These are phyloP conservation scores for Leccinum rimulosum DNA, from an alignment of 768 basidiomycete species.

Conservation along the genomic window DNA sequence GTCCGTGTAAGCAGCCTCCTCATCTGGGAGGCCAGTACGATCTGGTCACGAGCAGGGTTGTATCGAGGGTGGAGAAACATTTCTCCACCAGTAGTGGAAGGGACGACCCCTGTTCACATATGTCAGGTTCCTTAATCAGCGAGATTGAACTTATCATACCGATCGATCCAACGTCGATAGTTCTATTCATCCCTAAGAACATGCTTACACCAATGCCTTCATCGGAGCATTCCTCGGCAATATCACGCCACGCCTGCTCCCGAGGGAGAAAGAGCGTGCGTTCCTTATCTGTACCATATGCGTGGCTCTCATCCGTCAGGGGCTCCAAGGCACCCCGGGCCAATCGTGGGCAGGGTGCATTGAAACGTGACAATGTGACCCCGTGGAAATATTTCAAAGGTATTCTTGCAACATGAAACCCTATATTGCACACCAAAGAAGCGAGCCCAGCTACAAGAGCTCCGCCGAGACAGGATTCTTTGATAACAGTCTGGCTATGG, in stretches of 20 bases:
- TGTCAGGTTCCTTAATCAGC: constrained; percentile 7
- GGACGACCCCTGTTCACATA: constrained; percentile 49
- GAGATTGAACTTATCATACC: constrained; percentile 41
- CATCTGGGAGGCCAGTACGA: constrained; percentile 72
- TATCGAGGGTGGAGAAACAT: constrained; percentile 93
- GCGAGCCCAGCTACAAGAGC: constrained; percentile 70
- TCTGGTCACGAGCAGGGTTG: constrained; percentile 61
- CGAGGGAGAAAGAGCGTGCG: constrained; percentile 74
- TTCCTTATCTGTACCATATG: constrained; percentile 88
- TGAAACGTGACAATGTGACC: constrained; percentile 79
- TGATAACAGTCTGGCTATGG: constrained; percentile 46
- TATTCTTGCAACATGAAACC: constrained; percentile 12
- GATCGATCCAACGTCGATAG: constrained; percentile 85
- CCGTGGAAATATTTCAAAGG: constrained; percentile 29
- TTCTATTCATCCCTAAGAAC: constrained; percentile 78
- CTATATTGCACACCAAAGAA: constrained; percentile 52
- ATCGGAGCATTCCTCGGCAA: constrained; percentile 86
- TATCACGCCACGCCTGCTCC: constrained; percentile 73
- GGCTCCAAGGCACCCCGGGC: constrained; percentile 65
- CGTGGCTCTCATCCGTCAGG: constrained; percentile 55
- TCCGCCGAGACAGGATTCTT: constrained; percentile 73
- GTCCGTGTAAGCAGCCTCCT: constrained; percentile 63
- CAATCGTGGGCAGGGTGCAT: constrained; percentile 64
- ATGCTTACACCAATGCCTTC: constrained; percentile 88
- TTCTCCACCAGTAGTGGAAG: constrained; percentile 83